Evolutionary conservation across 2,329 filamentous ascomycete species (phyloP).

Genomic region (Helotiales sp.): DNA sequence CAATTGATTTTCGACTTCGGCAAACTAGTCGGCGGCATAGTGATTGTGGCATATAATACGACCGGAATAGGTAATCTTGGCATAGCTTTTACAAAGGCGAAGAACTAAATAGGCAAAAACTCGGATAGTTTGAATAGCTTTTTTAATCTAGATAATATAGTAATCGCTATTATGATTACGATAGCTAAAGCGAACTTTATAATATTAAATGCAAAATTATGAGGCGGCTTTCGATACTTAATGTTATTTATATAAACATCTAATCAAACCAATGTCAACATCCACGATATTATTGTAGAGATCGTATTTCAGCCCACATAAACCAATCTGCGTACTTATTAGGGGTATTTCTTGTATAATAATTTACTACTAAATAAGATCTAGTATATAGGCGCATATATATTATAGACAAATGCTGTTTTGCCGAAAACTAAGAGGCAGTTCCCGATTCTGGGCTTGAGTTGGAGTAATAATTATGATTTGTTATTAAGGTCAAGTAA

Average conservation of each 20-base stretch:
- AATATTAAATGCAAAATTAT: conserved; percentile 51
- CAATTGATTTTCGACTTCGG: conserved; percentile 64
- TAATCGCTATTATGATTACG: conserved; percentile 49
- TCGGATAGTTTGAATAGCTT: conserved; percentile 55
- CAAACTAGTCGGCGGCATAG: conserved; percentile 60
- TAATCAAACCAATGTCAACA: conserved; percentile 35
- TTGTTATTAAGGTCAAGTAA: conserved; percentile 42
- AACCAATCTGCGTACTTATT: conserved; percentile 52
- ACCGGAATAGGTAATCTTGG: conserved; percentile 48
- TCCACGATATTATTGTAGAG: conserved; percentile 44
- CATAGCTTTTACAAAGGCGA: conserved; percentile 54
- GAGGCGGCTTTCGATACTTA: conserved; percentile 59
- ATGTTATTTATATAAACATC: conserved; percentile 51
- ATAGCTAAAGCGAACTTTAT: conserved; percentile 46
- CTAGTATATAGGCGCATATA: conserved; percentile 57
- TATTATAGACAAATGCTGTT: conserved; percentile 43
- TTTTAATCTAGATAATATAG: conserved; percentile 52
- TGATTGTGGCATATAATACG: conserved; percentile 55
- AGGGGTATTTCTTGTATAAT: conserved; percentile 57
- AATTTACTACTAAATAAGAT: conserved; percentile 57
- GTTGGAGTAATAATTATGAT: conserved; percentile 50
- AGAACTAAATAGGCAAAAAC: conserved; percentile 51
- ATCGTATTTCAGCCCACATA: conserved; percentile 50
- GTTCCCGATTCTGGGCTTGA: conserved; percentile 38
- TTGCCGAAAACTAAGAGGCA: conserved; percentile 42